Percentiles rank a stretch among this genome's conserved stretches.
These are phyloP conservation scores for Russula sp. DNA, from an alignment of 768 basidiomycete species.

Conservation along the genomic window DNA sequence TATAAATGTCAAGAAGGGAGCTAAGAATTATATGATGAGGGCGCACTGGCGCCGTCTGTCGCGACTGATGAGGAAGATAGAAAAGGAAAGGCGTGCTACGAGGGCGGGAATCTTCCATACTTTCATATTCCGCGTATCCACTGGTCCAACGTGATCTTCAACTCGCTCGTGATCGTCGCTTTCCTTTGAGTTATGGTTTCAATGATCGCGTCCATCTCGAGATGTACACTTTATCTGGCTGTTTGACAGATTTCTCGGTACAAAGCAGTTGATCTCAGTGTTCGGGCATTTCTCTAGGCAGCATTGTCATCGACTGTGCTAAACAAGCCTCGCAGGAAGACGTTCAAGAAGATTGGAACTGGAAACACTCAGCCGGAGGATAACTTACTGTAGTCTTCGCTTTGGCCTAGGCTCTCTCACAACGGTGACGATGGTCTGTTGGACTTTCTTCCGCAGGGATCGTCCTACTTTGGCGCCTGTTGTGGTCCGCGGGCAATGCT, in stretches of 20 bases:
- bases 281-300: conserved; percentile 31
- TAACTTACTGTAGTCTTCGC: conserved; percentile 75
- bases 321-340: conserved; percentile 55
- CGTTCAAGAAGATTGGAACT: conserved; percentile 96
- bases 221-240: conserved; percentile 45
- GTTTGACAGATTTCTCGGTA: conserved; percentile 71
- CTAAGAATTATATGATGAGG: no score
- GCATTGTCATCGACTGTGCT: background rate
- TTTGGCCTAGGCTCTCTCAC: conserved; percentile 85
- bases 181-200: conserved; percentile 93
- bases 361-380: conserved; percentile 47
- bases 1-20: no score
- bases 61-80: no score
- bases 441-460: conserved; percentile 88
- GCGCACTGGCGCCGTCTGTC: no score
- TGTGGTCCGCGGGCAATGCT: conserved; percentile 8
- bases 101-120: conserved; percentile 46
- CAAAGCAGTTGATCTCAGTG: conserved; percentile 87
- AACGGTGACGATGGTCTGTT: conserved; percentile 90
- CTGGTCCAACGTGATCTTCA: conserved; percentile 93
- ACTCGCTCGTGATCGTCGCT: conserved; percentile 84
- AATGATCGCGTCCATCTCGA: conserved; percentile 70
- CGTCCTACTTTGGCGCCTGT: conserved; percentile 22
- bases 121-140: conserved; percentile 93
- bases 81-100: no score